phyloP scores from a whole-genome alignment of 805 yeast species.

The Candida sanyiensis region DNA sequence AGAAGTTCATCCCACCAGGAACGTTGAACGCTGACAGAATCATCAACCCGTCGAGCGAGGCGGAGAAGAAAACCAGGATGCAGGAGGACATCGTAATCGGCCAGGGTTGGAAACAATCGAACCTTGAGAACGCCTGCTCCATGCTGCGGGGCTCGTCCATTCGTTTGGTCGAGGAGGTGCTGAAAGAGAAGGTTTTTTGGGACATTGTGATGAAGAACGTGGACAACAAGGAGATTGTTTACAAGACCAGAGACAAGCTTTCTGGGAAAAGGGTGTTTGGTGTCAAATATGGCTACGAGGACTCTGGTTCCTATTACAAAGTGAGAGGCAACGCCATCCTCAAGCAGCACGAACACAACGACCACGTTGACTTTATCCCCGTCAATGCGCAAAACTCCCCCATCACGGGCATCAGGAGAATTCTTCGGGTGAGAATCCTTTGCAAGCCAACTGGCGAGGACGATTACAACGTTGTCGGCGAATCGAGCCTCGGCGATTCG shows the following conservation, averaged over 20 bases:
- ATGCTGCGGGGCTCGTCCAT: conserved; percentile 46
- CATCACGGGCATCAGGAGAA: conserved; percentile 36
- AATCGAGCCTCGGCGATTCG: conserved; percentile 32
- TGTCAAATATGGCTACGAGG: conserved; percentile 86
- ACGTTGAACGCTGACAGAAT: conserved; percentile 51
- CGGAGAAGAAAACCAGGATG: conserved; percentile 20
- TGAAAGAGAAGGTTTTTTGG: conserved; percentile 68
- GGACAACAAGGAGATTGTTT: conserved; percentile 51
- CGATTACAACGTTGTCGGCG: conserved; percentile 53
- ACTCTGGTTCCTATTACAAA: conserved; percentile 74
- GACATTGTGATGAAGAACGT: conserved; percentile 30
- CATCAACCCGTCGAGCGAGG: conserved; percentile 14
- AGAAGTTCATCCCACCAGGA: conserved; percentile 68
- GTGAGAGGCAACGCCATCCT: conserved; percentile 68
- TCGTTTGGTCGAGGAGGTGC: conserved; percentile 47
- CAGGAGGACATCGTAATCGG: conserved; percentile 26
- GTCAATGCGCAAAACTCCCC: conserved; percentile 22
- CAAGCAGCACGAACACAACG: conserved; percentile 37
- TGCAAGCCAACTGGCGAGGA: conserved; percentile 46
- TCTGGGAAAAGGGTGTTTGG: conserved; percentile 54
- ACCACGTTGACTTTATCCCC: conserved; percentile 38
- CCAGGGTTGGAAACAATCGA: conserved; percentile 79
- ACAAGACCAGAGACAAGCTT: conserved; percentile 56
- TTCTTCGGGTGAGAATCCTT: conserved; percentile 54
- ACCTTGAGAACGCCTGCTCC: conserved; percentile 50